Evolutionary conservation across 164 flowering plant genomes (phyloP).

Genomic region (Dillenia turbinata): DNA sequence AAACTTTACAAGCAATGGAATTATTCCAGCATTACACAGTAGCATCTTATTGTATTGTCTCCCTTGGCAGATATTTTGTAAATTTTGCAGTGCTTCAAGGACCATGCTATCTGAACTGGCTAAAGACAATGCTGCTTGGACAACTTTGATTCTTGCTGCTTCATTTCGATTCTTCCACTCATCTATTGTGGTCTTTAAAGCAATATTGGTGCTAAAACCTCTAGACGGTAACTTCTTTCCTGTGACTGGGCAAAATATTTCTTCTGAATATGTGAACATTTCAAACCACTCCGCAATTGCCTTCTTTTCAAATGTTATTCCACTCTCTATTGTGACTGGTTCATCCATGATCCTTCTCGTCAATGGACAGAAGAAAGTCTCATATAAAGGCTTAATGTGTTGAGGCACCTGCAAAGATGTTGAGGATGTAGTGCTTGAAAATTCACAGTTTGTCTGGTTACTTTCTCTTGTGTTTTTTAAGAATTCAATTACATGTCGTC

Average conservation of each 20-base stretch:
- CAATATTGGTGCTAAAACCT: constrained; percentile 41
- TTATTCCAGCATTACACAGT: constrained; percentile 37
- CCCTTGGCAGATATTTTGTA: constrained; percentile 40
- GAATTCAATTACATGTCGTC: constrained; percentile 17
- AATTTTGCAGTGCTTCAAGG: constrained; percentile 54
- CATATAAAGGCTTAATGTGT: constrained; percentile 58
- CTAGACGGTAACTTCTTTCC: constrained; percentile 38
- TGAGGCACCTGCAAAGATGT: constrained; percentile 29
- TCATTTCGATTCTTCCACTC: constrained; percentile 79
- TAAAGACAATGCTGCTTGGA: constrained; percentile 54
- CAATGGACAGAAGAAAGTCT: constrained; percentile 67
- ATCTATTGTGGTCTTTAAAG: constrained; percentile 62
- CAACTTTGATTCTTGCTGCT: constrained; percentile 50
- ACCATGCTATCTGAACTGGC: constrained; percentile 61
- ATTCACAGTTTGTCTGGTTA: constrained; percentile 13
- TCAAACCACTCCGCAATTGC: constrained; percentile 56
- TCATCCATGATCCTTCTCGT: constrained; percentile 72
- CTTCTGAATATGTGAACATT: constrained; percentile 22
- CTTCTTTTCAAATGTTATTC: constrained; percentile 60
- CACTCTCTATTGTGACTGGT: constrained; percentile 70
- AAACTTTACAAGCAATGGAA: constrained; percentile 44
- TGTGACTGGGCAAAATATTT: constrained; percentile 57
- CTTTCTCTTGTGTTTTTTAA: constrained; percentile 15
- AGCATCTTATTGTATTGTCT: constrained; percentile 38
- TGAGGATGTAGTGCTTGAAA: constrained; percentile 15